A percentile compares a stretch with the other conserved stretches of the same genome.
Conservation (phyloP, 176 grass and related monocot species). For the Miscanthus lutarioriparius region DNA sequence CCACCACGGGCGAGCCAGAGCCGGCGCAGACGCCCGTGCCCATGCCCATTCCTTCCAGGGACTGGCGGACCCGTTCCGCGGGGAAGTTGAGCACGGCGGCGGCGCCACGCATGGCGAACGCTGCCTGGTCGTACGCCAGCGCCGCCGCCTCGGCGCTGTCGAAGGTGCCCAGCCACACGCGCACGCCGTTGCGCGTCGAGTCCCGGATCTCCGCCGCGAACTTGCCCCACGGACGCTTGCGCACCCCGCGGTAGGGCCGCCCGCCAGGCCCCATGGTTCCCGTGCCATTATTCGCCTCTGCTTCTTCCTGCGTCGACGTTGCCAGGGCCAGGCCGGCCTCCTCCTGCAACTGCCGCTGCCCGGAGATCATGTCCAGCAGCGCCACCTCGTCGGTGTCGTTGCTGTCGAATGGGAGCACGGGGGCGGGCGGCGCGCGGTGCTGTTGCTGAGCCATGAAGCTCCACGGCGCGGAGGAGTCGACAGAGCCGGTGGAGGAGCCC, state of each 20-base stretch:
- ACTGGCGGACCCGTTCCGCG: slow-evolving; percentile 45
- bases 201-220: slow-evolving; percentile 77
- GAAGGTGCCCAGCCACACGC: slow-evolving; percentile 81
- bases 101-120: slow-evolving; percentile 55
- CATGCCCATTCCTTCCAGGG: slow-evolving; percentile 31
- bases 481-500: slow-evolving; percentile 40
- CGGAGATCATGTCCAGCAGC: background rate
- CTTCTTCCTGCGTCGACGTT: too few relatives aligned
- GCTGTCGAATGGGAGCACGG: background rate
- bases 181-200: slow-evolving; percentile 60
- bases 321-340: background rate
- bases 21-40: background rate
- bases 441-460: background rate
- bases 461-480: slow-evolving; percentile 34
- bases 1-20: slow-evolving; percentile 53
- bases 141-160: slow-evolving; percentile 64
- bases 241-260: slow-evolving; percentile 53
- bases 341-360: background rate
- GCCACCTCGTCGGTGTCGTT: background rate
- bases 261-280: too few relatives aligned
- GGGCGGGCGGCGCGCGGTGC: background rate
- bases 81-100: slow-evolving; percentile 71
- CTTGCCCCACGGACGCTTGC: slow-evolving; percentile 73
- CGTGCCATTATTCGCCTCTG: too few relatives aligned
- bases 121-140: slow-evolving; percentile 81